Percentiles rank a stretch among this genome's conserved stretches.
Evolutionary conservation across 2,329 filamentous ascomycete species (phyloP).

Genomic region (Clonostachys byssicola): DNA sequence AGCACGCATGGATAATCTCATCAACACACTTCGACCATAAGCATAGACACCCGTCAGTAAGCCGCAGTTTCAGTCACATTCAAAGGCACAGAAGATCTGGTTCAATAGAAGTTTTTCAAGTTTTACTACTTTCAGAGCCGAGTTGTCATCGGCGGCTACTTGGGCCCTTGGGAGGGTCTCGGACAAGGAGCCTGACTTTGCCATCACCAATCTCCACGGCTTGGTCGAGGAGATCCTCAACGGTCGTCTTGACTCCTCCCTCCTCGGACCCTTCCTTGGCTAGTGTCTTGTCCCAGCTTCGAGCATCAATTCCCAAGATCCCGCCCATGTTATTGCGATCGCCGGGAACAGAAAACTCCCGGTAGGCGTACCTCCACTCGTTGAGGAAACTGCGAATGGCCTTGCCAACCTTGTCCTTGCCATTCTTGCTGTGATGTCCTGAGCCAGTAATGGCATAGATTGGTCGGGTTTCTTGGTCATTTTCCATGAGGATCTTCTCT

Average conservation of each 20-base stretch:
- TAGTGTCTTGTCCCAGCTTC: slow-evolving; percentile 62
- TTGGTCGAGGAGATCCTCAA: slow-evolving; percentile 56
- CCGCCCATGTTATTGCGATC: slow-evolving; percentile 81
- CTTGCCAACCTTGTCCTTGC: slow-evolving; percentile 97
- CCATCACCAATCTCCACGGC: slow-evolving; percentile 66
- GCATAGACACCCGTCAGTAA: too few relatives aligned
- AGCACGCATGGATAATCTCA: too few relatives aligned
- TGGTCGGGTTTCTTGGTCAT: slow-evolving; percentile 66
- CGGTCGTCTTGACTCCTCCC: slow-evolving; percentile 26
- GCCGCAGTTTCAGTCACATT: too few relatives aligned
- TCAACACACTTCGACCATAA: too few relatives aligned
- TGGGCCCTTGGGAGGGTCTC: slow-evolving; percentile 56
- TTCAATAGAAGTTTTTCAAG: slow-evolving; percentile 3
- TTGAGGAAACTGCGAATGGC: slow-evolving; percentile 87
- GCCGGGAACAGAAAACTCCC: slow-evolving; percentile 95
- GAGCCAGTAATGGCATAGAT: slow-evolving; percentile 97
- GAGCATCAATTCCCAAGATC: slow-evolving; percentile 63
- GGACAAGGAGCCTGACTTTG: slow-evolving; percentile 61
- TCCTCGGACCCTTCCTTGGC: slow-evolving; percentile 33
- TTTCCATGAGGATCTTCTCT: slow-evolving; percentile 81
- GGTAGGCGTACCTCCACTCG: slow-evolving; percentile 93
- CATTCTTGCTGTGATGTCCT: slow-evolving; percentile 96
- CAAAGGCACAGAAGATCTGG: too few relatives aligned
- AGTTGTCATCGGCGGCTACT: slow-evolving; percentile 36
- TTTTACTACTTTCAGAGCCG: slow-evolving; percentile 21